Base-by-base conservation (phyloP, 495 filamentous ascomycete genomes). In the Lentithecium fluviatile region DNA sequence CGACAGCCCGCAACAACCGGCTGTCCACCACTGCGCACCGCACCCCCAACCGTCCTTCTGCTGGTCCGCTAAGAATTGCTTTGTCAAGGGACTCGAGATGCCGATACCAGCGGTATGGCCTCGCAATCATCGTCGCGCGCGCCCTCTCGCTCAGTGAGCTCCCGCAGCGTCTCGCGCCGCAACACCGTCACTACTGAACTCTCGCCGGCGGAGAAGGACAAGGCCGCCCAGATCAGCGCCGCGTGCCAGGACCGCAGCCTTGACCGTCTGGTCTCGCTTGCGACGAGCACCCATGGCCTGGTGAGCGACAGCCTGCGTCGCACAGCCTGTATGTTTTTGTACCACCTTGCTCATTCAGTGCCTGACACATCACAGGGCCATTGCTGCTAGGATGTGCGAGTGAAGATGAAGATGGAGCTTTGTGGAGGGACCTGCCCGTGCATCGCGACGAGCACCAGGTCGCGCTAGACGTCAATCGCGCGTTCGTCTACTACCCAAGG, bases 401-500 rank as follows among this genome's bases (percentile, higher is more conserved):
- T 45, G 56, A 64, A 21, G 13, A 38, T 3, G 29, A 40, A 1
- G 38, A 61, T 11, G 15, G 70, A 45, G 59, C 64, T 52, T 67
- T 57, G n/a, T 88, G 84, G 83, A 70, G 71, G 45, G 60, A 76
- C 42, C 75, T 92, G 26, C 80, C 85, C 24, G 79, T 63, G 5
- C 91, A 97, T 73, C 76, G 75, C n/a, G 90, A 96, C 64, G 91
- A 97, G 68, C 83, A 86, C 56, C 91, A 97, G 73, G 88, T 97
- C 17, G 80, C 87, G 69, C 78, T 97, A 26, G 94, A 98, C 71
- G 95, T 98, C 50, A 82, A 97, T 72, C 80, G 94, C 52, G 89
- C 93, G n/a, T 98, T 98, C 73, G 86, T 97, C 48, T 96, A 96
- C 76, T 98, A 98, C 73, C 94, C 94, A 26, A 78, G 83, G 29